These are phyloP conservation scores for Dothiorella sarmentorum DNA, from an alignment of 2,329 filamentous ascomycete species.

Conservation along the genomic window DNA sequence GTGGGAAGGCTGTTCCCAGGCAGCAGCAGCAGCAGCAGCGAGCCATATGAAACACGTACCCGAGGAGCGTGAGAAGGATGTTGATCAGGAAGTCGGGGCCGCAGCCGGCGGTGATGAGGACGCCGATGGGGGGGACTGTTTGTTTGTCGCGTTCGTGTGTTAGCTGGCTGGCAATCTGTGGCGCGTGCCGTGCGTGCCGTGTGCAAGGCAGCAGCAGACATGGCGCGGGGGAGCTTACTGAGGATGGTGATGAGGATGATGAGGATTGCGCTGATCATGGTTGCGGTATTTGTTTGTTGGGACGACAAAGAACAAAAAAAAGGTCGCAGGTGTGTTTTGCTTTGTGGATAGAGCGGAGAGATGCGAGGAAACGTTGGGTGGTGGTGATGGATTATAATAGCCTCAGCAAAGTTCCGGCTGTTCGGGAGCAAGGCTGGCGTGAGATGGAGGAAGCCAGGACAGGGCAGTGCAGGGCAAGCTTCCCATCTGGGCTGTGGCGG, in stretches of 20 bases:
- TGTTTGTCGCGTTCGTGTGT: neutral
- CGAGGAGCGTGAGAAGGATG: constrained; percentile 46
- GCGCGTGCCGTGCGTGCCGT: too few relatives aligned
- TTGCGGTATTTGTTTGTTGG: too few relatives aligned
- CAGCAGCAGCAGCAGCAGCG: neutral
- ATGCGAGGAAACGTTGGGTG: neutral
- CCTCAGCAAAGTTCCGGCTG: neutral
- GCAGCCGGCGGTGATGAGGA: constrained; percentile 49
- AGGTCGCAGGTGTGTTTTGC: neutral
- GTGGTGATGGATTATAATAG: too few relatives aligned
- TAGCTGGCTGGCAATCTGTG: neutral
- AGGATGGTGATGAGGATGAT: constrained; percentile 47
- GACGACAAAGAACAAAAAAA: neutral
- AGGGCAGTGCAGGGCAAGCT: neutral
- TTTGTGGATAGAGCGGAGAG: neutral
- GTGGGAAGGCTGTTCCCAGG: neutral
- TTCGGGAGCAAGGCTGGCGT: neutral
- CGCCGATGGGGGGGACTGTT: constrained; percentile 48
- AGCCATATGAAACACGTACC: constrained; percentile 26
- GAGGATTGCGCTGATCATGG: constrained; percentile 37
- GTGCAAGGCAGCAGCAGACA: neutral
- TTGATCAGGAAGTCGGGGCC: constrained; percentile 49
- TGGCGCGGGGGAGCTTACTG: constrained; percentile 27
- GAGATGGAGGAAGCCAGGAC: neutral
- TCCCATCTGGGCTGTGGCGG: constrained; percentile 6